phyloP scores from a whole-genome alignment of 352 stramenopile species.

The Elongisporangium prolatum region DNA sequence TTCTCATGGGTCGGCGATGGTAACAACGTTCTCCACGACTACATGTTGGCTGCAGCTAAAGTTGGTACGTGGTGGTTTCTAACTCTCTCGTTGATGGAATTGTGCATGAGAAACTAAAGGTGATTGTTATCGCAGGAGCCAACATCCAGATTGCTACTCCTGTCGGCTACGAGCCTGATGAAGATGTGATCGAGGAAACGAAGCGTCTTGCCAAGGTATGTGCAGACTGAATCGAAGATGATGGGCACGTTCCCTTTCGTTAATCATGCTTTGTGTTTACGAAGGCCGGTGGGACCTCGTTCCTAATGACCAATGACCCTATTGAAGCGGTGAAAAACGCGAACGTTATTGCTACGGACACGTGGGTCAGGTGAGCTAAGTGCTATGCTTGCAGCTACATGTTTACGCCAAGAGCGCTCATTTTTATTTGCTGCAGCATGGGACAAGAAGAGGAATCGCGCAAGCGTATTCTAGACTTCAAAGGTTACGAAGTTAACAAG shows the following conservation, averaged over 20 bases:
- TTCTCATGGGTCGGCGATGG: constrained; percentile 97
- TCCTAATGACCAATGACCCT: constrained; percentile 87
- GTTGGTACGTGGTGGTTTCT: constrained; percentile 44
- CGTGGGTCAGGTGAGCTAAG: constrained; percentile 84
- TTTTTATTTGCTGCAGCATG: constrained; percentile 54
- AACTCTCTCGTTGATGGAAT: not conserved
- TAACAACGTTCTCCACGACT: constrained; percentile 98
- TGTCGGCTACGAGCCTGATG: constrained; percentile 89
- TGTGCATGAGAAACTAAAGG: not conserved
- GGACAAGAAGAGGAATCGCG: constrained; percentile 93
- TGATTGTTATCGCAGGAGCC: constrained; percentile 21
- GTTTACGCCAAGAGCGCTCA: not conserved
- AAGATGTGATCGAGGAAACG: constrained; percentile 88
- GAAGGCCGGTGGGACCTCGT: constrained; percentile 55
- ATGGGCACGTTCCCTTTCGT: not conserved
- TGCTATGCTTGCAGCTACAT: not conserved
- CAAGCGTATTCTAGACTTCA: constrained; percentile 92
- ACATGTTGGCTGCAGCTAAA: constrained; percentile 93
- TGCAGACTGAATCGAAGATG: not conserved
- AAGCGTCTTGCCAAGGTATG: constrained; percentile 69
- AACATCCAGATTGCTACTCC: constrained; percentile 96
- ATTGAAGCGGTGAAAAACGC: constrained; percentile 91
- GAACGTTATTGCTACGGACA: constrained; percentile 97
- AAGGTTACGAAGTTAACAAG: constrained; percentile 93
- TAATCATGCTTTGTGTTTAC: not conserved